A percentile compares a stretch with the other conserved stretches of the same genome.
Conservation (phyloP, 1,284 basidiomycete genomes). For the Cutaneotrichosporon cyanovorans region DNA sequence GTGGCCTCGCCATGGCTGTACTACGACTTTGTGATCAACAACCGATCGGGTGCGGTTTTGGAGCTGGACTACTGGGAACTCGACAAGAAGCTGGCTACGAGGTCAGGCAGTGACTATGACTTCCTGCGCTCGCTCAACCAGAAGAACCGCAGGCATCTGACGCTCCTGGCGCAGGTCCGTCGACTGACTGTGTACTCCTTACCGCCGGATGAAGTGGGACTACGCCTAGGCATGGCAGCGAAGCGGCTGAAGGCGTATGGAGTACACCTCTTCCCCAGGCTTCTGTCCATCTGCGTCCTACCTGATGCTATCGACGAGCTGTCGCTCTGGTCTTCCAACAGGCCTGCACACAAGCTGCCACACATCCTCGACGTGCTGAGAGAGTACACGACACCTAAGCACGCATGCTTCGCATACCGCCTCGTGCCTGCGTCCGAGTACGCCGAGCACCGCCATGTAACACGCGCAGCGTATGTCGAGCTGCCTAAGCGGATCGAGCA, state of each 20-base stretch:
- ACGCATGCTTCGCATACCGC: constrained; percentile 23
- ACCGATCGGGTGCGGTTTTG: constrained; percentile 1
- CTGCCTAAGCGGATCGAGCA: constrained; percentile 18
- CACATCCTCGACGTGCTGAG: constrained; percentile 24
- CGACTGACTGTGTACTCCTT: neutral
- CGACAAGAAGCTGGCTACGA: neutral
- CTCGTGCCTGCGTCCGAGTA: constrained; percentile 19
- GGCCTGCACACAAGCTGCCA: constrained; percentile 11
- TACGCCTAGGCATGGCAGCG: neutral
- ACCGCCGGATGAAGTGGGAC: neutral
- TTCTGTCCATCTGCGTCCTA: constrained; percentile 15
- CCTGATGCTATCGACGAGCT: constrained; percentile 23
- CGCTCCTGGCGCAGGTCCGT: neutral
- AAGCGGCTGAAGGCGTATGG: neutral
- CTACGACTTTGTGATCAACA: constrained; percentile 8
- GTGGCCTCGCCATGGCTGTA: constrained; percentile 22
- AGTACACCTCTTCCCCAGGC: constrained; percentile 13
- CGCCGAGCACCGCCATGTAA: constrained; percentile 23
- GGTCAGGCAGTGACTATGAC: neutral
- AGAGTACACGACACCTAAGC: constrained; percentile 7
- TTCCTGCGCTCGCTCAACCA: neutral
- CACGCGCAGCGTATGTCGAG: constrained; percentile 19
- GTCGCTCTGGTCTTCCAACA: constrained; percentile 21
- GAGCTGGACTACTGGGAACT: neutral
- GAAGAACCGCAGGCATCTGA: neutral